A percentile compares a stretch with the other conserved stretches of the same genome.
Evolutionary conservation across 129 eudicot genomes (phyloP).

Genomic region (Ambrosia trifida): DNA sequence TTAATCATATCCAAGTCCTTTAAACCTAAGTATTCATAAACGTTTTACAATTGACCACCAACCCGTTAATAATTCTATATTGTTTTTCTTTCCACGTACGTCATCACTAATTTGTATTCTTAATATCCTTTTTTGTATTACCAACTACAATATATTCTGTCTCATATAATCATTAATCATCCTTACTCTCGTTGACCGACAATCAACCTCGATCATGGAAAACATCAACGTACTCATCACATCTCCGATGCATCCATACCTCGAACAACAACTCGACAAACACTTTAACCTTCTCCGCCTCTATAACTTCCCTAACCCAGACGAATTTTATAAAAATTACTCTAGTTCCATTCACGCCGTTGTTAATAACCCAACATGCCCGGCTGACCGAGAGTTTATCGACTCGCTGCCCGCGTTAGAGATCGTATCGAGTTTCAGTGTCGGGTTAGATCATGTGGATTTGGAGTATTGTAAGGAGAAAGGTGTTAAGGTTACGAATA

Average conservation of each 20-base stretch:
- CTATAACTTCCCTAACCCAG: constrained; percentile 41
- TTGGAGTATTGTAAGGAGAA: constrained; percentile 59
- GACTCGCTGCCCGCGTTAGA: constrained; percentile 55
- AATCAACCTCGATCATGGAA: constrained; percentile 44
- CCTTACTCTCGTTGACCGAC: background rate
- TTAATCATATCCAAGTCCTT: no score
- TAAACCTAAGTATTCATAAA: no score
- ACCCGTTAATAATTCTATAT: no score
- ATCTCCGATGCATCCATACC: constrained; percentile 48
- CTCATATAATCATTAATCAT: no score
- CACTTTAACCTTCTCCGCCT: constrained; percentile 54
- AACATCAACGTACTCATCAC: constrained; percentile 52
- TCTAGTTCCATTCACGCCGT: constrained; percentile 48
- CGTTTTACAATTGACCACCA: no score
- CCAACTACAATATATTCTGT: no score
- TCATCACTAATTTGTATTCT: background rate
- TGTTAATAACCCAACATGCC: constrained; percentile 38
- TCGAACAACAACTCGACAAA: constrained; percentile 56
- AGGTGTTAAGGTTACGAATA: constrained; percentile 63
- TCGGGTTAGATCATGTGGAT: constrained; percentile 60
- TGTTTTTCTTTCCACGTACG: background rate
- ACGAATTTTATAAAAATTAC: constrained; percentile 38
- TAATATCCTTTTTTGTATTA: background rate
- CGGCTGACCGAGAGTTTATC: constrained; percentile 49
- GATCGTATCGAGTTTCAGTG: constrained; percentile 57